Percentiles rank a stretch among this genome's conserved stretches.
These are phyloP conservation scores for Nosema bombycis DNA, from an alignment of 371 early-diverging fungal species.

Conservation along the genomic window DNA sequence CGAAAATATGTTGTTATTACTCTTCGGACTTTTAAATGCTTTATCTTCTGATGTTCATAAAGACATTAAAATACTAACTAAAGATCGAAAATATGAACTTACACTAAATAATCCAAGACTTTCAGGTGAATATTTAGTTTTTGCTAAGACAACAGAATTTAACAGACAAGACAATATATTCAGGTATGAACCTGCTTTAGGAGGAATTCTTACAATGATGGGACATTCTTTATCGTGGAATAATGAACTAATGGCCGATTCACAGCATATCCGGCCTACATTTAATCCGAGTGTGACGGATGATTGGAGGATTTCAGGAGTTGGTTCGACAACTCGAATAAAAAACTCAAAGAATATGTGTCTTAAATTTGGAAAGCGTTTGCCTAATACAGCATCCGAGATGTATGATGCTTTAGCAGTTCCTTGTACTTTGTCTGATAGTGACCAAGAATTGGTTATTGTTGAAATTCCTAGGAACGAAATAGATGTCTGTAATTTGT, in stretches of 20 bases:
- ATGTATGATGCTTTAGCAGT: background rate
- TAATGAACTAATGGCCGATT: background rate
- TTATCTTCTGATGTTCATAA: background rate
- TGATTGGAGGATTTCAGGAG: slow-evolving; percentile 2
- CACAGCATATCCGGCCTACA: background rate
- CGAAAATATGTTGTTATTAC: background rate
- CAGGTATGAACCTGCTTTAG: background rate
- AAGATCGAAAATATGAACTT: slow-evolving; percentile 7
- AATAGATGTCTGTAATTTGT: background rate
- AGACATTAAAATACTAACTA: slow-evolving; percentile 7
- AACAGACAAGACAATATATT: background rate
- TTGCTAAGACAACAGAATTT: background rate
- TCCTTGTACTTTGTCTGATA: background rate
- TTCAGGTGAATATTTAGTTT: background rate
- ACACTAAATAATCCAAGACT: background rate
- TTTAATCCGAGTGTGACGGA: background rate
- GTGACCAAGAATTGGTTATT: background rate
- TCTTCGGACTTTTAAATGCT: background rate
- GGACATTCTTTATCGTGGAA: background rate
- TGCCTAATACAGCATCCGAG: too few relatives aligned
- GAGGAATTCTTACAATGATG: background rate
- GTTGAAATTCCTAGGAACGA: background rate
- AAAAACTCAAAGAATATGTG: background rate
- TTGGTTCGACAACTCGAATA: background rate
- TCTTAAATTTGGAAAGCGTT: background rate